Base-by-base conservation (phyloP, 2,329 filamentous ascomycete species). In the Trichoderma asperellum region DNA sequence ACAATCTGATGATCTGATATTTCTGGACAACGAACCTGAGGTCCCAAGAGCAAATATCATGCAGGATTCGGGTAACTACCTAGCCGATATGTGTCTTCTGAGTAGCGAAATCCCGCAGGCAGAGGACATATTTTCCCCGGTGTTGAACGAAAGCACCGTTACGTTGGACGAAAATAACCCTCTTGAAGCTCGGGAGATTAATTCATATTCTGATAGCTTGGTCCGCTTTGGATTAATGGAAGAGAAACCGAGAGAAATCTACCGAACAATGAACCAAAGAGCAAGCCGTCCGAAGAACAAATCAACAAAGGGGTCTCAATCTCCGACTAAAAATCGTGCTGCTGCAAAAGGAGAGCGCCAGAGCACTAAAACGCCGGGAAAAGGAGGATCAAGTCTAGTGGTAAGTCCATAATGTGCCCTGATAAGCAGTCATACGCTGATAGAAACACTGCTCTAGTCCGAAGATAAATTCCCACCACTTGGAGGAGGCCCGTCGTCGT, bases 251-350 rank as follows among this genome's bases (percentile, higher is more conserved):
- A 76, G 59, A 35, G 49, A 67, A 4, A 11, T 73, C 5, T 72
- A 68, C 29, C 37, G 64, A 16, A 76, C 74, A 5, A 76, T 77
- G 75, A 59, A 59, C 8, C 76, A 77, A 53, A 62, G 71, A 37
- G 70, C 55, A 6, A 60, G 66, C 24, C 69, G 69, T 37, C 34
- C 49, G 27, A 65, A 40, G 3, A 35, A 4, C 32, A 40, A 40
- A 34, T 29, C 24, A 57, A 12, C 18, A 27, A 24, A 24, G 24
- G 24, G 24, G 24, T 24, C 24, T 24, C 24, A 24, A 24, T 24
- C 24, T 24, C 24, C 24, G 24, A 24, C 24, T 24, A 24, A 24
- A 24, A 24, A 24, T 24, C 24, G 24, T 24, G 24, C 3, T 24
- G 24, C 24, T 24, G 24, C 37, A 16, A 6, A 11, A 40, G 32